phyloP scores from a whole-genome alignment of 495 filamentous ascomycete species.

The Lophiostoma macrostomum region DNA sequence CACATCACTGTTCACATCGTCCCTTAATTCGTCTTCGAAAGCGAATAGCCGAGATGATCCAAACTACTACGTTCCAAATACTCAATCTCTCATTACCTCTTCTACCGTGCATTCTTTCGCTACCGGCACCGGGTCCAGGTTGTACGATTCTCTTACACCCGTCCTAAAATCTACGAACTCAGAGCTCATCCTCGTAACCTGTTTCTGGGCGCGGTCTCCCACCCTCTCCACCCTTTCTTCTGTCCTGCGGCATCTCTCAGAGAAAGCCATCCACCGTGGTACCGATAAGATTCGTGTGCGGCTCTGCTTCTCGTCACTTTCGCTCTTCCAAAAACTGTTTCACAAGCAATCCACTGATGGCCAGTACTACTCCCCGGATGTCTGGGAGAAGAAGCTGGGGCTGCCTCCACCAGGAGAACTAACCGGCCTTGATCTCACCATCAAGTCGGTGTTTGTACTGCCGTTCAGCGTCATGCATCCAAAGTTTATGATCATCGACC shows the following conservation, averaged over 20 bases:
- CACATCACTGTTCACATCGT: conserved; percentile 2
- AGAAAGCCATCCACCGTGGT: conserved; percentile 28
- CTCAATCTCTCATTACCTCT: conserved; percentile 38
- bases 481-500: conserved; percentile 71
- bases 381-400: conserved; percentile 57
- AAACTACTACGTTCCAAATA: conserved; percentile 33
- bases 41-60: conserved; percentile 23
- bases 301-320: conserved; percentile 65
- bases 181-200: conserved; percentile 71
- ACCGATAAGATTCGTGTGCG: conserved; percentile 48
- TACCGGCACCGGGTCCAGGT: conserved; percentile 56
- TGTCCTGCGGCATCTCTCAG: conserved; percentile 53
- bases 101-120: conserved; percentile 49
- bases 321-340: conserved; percentile 65
- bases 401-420: conserved; percentile 55
- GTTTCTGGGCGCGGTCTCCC: conserved; percentile 67
- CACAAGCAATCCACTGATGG: conserved; percentile 57
- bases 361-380: conserved; percentile 53
- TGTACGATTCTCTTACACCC: conserved; percentile 53
- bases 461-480: conserved; percentile 77
- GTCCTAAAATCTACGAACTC: conserved; percentile 53
- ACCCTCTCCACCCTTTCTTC: conserved; percentile 50
- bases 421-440: conserved; percentile 55
- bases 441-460: conserved; percentile 68
- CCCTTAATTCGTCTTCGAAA: background rate